Base-by-base conservation (phyloP, 768 basidiomycete species). In the Solioccasus polychromus region DNA sequence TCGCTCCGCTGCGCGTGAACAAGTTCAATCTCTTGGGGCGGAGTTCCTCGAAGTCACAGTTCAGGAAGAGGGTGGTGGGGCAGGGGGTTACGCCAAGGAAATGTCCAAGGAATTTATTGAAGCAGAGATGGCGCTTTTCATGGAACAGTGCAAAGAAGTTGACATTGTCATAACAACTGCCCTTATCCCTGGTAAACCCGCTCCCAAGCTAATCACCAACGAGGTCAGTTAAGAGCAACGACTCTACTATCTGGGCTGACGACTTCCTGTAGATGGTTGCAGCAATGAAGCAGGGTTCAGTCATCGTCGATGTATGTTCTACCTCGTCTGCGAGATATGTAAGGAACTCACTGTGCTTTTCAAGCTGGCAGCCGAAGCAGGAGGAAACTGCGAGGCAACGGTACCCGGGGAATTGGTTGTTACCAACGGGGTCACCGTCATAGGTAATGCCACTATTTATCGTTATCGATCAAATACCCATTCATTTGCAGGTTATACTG, bases 31-130 rank as follows among this genome's bases (percentile, higher is more conserved):
- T 38, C 78, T 92, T 29, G 91, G 90, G 20, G 91, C 90, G 9
- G 91, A 93, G 62, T 92, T 92, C 55, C 64, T 93, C n/a, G 89
- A 92, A 62, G 88, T 93, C 11, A 59, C 74, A 22, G 64, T 92
- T 42, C 58, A 88, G 61, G 91, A 93, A 68, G 88, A 90, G 53
- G 91, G 91, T 14, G 79, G 82, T 23, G 91, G 83, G 5, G 78
- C 72, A 14, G 91, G 91, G 20, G 91, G 91, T 23, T 93, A 93
- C 58, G 91, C 89, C 19, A 92, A 92, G 67, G 79, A 82, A 51
- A 92, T 92, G 89, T 88, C 86, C 23, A 88, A 89, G 69, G 88
- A 88, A 62, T 92, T 91, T 62, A 82, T 91, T 47, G 86, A 81
- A 38, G 89, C 88, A 10, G 90, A 92, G 62, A 89, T 92, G 89